Evolutionary conservation across 495 filamentous ascomycete genomes (phyloP), one percentile per base, ranked within the genome.

Genomic region (Neurospora sublineolata): DNA sequence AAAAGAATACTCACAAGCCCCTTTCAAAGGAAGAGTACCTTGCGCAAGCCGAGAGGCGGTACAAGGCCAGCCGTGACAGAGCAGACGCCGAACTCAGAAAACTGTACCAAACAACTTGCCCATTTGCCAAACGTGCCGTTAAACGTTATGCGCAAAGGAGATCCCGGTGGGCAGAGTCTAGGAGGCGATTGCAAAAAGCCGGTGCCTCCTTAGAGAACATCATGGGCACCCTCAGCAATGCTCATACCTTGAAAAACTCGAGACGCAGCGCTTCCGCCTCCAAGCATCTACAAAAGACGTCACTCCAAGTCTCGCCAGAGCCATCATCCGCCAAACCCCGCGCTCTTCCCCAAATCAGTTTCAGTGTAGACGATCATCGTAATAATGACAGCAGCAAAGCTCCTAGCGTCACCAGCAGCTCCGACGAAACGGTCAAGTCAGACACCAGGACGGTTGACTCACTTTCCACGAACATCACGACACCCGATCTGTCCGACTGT

Each of bases 401-500:
- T 9, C 52, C 52, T 3, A 64, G 52, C 16, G 52, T 64, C 27
- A 18, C 69, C 38, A 72, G 67, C 37, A 72, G 68, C 68, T 30
- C 64, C 67, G 71, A 72, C 60, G 70, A 71, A 10, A 36, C 42
- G 9, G 41, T 46, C 23, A 70, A 70, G 67, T 69, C 64, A 23
- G 71, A 69, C 23, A 42, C 33, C 9, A 58, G 33, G 33, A 33
- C 27, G 18, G 40, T 44, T 6, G 67, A 37, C 16, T 69, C 67
- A 8, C 37, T 33, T 64, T 70, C 16, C 18, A 70, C 68, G 27
- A 71, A 71, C 16, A 37, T 71, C 27, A 71, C 70, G 33, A 71
- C 70, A 39, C 70, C 70, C 8, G 60, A 68, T 20, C 16, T 44
- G 30, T 40, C 67, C 23, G 38, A 40, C 11, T 27, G 44, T 36